Percentiles rank a stretch among this genome's conserved stretches.
Conservation (phyloP, 1,284 basidiomycete genomes). For the Trichosporon coremiiforme region DNA sequence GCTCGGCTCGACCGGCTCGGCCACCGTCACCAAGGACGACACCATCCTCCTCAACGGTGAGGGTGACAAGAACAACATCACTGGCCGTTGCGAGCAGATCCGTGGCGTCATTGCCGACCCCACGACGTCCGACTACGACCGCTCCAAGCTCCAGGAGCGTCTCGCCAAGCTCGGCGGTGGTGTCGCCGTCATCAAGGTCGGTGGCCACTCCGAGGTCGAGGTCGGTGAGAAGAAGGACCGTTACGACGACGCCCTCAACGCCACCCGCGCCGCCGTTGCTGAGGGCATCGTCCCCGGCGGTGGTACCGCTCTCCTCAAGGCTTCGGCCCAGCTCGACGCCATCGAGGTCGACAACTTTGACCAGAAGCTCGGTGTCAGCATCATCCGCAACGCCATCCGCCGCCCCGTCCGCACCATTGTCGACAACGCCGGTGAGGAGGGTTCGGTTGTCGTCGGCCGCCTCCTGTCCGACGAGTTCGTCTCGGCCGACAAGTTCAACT, state of each 20-base stretch:
- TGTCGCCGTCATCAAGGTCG: slow-evolving; percentile 98
- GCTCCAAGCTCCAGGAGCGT: slow-evolving; percentile 93
- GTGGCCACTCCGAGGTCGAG: slow-evolving; percentile 90
- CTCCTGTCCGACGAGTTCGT: slow-evolving; percentile 61
- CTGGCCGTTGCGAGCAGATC: slow-evolving; percentile 92
- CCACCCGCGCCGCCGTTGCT: slow-evolving; percentile 95
- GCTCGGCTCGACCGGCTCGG: slow-evolving; percentile 86
- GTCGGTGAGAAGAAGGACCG: slow-evolving; percentile 99
- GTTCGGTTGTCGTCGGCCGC: slow-evolving; percentile 87
- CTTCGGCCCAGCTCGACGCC: slow-evolving; percentile 75
- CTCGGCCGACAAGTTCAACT: slow-evolving; percentile 65
- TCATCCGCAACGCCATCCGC: slow-evolving; percentile 85
- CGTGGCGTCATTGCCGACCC: slow-evolving; percentile 79
- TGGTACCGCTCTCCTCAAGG: slow-evolving; percentile 79
- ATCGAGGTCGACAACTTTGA: slow-evolving; percentile 91
- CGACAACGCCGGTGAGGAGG: slow-evolving; percentile 93
- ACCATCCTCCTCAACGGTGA: slow-evolving; percentile 94
- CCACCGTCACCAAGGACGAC: slow-evolving; percentile 98
- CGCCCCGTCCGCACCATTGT: slow-evolving; percentile 86
- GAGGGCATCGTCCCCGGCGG: slow-evolving; percentile 97
- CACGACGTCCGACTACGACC: slow-evolving; percentile 90
- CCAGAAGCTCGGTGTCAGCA: slow-evolving; percentile 92
- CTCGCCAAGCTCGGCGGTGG: slow-evolving; percentile 94
- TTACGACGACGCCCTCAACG: slow-evolving; percentile 96
- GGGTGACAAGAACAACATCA: slow-evolving; percentile 81